Evolutionary conservation across 495 filamentous ascomycete genomes (phyloP).

Genomic region (Xanthoparmelia taractica): DNA sequence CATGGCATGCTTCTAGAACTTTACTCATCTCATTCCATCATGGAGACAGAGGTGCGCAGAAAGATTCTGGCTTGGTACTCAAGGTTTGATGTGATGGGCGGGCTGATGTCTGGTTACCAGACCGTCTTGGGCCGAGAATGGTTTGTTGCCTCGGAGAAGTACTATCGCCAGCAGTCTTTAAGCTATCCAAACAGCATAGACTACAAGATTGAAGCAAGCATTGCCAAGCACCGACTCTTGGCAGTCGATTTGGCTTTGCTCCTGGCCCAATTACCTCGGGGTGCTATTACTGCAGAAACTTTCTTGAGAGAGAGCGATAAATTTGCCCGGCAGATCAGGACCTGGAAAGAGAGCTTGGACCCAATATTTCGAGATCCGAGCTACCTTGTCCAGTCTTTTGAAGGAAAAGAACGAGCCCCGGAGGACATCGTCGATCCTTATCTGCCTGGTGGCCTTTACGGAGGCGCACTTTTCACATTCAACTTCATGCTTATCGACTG

Average conservation of each 20-base stretch:
- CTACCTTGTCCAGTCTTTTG: constrained; percentile 53
- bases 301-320: constrained; percentile 56
- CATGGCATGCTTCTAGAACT: constrained; percentile 69
- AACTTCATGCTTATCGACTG: constrained; percentile 74
- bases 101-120: constrained; percentile 71
- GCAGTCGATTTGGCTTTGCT: constrained; percentile 74
- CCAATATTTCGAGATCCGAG: constrained; percentile 49
- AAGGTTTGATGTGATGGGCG: constrained; percentile 78
- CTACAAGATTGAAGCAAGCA: constrained; percentile 57
- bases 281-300: constrained; percentile 55
- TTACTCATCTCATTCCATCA: constrained; percentile 68
- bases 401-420: constrained; percentile 42
- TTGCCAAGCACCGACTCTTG: constrained; percentile 61
- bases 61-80: constrained; percentile 79
- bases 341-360: constrained; percentile 52
- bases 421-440: constrained; percentile 70
- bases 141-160: constrained; percentile 60
- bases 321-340: constrained; percentile 45
- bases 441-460: constrained; percentile 56
- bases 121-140: constrained; percentile 70
- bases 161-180: constrained; percentile 50
- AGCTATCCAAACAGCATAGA: constrained; percentile 54
- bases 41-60: constrained; percentile 57
- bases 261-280: constrained; percentile 57
- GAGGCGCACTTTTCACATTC: constrained; percentile 58